phyloP scores from a whole-genome alignment of 2,329 filamentous ascomycete genomes.

The Xylaria sp. region DNA sequence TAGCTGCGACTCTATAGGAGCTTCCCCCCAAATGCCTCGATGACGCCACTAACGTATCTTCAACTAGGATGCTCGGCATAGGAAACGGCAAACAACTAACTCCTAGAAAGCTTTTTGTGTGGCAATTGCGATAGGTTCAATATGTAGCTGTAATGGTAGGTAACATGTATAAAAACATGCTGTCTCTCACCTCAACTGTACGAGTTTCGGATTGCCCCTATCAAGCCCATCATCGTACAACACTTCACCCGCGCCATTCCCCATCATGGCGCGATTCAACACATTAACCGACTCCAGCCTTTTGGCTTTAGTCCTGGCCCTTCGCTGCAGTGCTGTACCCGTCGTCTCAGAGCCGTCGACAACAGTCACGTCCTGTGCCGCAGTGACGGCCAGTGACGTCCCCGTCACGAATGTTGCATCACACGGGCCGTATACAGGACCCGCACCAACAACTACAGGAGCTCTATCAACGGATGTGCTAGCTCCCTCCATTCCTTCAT shows the following conservation, averaged over 20 bases:
- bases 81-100: neutral
- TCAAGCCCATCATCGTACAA: neutral
- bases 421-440: conserved; percentile 76
- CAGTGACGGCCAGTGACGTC: conserved; percentile 45
- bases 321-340: conserved; percentile 48
- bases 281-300: conserved; percentile 16
- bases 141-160: conserved; percentile 13
- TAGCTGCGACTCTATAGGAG: neutral
- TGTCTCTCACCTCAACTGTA: neutral
- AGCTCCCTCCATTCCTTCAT: conserved; percentile 66
- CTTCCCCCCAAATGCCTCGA: conserved; percentile 12
- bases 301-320: conserved; percentile 38
- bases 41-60: conserved; percentile 26
- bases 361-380: conserved; percentile 49
- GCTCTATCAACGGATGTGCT: conserved; percentile 70
- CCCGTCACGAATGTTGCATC: conserved; percentile 68
- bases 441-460: conserved; percentile 73
- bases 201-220: neutral
- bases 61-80: neutral
- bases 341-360: conserved; percentile 52
- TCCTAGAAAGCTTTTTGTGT: neutral
- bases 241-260: neutral
- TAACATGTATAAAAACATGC: conserved; percentile 21
- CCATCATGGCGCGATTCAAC: conserved; percentile 24
- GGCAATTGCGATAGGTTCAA: neutral